These are phyloP conservation scores for Marasmius tenuissimus DNA, from an alignment of 1,284 basidiomycete genomes.

Conservation along the genomic window DNA sequence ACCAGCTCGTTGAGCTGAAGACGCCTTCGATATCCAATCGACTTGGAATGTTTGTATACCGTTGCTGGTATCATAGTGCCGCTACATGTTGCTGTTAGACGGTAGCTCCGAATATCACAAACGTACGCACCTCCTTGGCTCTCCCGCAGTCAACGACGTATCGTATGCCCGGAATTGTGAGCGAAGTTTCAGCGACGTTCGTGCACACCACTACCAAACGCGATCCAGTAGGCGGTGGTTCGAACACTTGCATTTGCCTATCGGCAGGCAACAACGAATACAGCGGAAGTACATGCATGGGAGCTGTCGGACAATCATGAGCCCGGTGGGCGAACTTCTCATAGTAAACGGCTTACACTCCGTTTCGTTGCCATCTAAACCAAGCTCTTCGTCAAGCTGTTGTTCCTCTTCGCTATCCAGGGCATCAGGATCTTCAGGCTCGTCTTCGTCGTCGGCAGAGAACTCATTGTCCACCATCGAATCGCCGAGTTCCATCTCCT, in stretches of 20 bases:
- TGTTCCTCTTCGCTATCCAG: conserved; percentile 58
- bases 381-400: conserved; percentile 49
- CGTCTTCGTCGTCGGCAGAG: conserved; percentile 60
- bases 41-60: conserved; percentile 97
- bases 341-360: conserved; percentile 47
- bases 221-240: conserved; percentile 81
- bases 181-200: conserved; percentile 97
- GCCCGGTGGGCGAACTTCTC: conserved; percentile 2
- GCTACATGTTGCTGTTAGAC: conserved; percentile 53
- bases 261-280: conserved; percentile 98
- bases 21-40: conserved; percentile 95
- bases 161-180: conserved; percentile 97
- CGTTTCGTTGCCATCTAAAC: conserved; percentile 56
- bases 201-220: conserved; percentile 96
- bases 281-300: conserved; percentile 87
- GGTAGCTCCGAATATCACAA: no score
- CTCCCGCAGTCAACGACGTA: conserved; percentile 97
- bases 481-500: conserved; percentile 78
- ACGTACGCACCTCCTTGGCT: conserved; percentile 81
- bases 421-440: conserved; percentile 47
- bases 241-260: conserved; percentile 95
- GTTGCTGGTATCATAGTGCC: conserved; percentile 94
- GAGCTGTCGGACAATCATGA: conserved; percentile 47
- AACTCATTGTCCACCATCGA: conserved; percentile 44
- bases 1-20: conserved; percentile 92